phyloP scores from a whole-genome alignment of 192 early-diverging fungal genomes.

The Lobulomyces angularis region DNA sequence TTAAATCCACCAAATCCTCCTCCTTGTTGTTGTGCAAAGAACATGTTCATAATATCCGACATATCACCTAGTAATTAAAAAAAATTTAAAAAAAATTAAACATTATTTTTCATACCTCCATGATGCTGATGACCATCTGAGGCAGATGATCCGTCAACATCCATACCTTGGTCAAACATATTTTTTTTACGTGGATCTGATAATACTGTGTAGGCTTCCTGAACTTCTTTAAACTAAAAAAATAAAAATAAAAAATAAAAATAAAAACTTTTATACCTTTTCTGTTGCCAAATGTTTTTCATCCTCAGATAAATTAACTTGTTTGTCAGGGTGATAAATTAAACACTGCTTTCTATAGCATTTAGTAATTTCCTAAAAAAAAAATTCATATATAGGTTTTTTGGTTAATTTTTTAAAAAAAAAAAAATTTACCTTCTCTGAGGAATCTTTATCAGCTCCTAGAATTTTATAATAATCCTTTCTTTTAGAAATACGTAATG shows the following conservation, averaged over 20 bases:
- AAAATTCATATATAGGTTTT: conserved; percentile 40
- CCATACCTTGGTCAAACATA: conserved; percentile 66
- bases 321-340: conserved; percentile 81
- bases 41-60: too few species aligned
- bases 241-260: neutral
- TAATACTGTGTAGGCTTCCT: conserved; percentile 66
- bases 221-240: conserved; percentile 60
- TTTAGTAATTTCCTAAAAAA: conserved; percentile 36
- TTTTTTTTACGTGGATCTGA: conserved; percentile 71
- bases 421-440: conserved; percentile 48
- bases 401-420: neutral
- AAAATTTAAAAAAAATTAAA: too few species aligned
- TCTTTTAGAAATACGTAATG: conserved; percentile 58
- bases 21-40: too few species aligned
- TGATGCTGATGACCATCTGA: conserved; percentile 17
- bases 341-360: conserved; percentile 59
- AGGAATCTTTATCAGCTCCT: conserved; percentile 56
- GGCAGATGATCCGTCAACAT: conserved; percentile 57
- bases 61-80: too few species aligned
- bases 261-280: conserved; percentile 20
- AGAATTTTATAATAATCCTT: conserved; percentile 97
- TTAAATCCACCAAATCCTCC: too few species aligned
- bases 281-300: conserved; percentile 44
- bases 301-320: conserved; percentile 48
- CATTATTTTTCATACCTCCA: too few species aligned